Conservation (phyloP, 169 alveolate species). For the Plasmodium knowlesi region DNA sequence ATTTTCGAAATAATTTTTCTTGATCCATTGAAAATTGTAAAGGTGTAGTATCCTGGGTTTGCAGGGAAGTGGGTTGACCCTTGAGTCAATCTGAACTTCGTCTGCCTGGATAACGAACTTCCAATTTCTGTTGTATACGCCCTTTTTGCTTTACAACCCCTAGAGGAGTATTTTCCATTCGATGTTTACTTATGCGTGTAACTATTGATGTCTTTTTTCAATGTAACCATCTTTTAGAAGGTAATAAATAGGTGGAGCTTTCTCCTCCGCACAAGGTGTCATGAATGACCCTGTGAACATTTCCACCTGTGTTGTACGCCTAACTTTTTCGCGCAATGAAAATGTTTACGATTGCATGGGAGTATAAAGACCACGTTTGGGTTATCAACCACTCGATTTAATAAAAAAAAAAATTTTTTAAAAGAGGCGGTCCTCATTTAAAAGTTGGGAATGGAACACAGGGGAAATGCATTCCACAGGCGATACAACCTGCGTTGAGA, state of each 20-base stretch:
- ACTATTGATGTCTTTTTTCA: neutral
- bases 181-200: neutral
- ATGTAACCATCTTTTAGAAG: neutral
- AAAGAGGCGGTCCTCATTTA: neutral
- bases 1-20: neutral
- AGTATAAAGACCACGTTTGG: neutral
- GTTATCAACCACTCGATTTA: neutral
- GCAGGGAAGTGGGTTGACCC: neutral
- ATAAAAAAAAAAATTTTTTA: neutral
- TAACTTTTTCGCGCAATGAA: neutral
- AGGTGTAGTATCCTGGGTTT: neutral
- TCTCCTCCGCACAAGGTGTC: neutral
- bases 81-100: neutral
- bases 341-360: neutral
- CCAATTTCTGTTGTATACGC: neutral
- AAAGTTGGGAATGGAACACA: neutral
- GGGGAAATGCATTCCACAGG: neutral
- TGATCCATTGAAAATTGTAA: neutral
- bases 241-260: neutral
- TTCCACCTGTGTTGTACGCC: neutral
- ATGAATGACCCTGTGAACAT: neutral
- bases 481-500: neutral
- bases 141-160: neutral
- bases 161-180: neutral
- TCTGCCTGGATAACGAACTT: neutral